A percentile compares a stretch with the other conserved stretches of the same genome.
Evolutionary conservation across 306 rosid species (phyloP).

Genomic region (Lathyrus oleraceus): DNA sequence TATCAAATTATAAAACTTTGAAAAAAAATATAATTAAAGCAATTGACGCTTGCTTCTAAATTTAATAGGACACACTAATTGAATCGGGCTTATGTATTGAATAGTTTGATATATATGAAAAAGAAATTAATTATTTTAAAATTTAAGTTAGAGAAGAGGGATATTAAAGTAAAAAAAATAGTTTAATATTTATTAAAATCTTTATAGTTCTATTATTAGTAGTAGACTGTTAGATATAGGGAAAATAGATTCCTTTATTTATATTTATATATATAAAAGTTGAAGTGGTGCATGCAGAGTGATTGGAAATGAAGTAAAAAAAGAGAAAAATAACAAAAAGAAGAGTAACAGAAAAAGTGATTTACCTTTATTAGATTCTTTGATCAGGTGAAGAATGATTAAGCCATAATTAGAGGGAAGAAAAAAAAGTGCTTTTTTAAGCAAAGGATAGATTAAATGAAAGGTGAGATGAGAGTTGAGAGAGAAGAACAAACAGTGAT

Average conservation of each 20-base stretch:
- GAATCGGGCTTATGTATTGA: too few relatives aligned
- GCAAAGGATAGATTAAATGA: constrained; percentile 46
- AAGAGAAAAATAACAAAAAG: constrained; percentile 5
- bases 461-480: constrained; percentile 33
- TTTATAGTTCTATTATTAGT: constrained; percentile 6
- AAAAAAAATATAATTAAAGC: too few relatives aligned
- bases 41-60: too few relatives aligned
- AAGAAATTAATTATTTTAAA: too few relatives aligned
- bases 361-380: constrained; percentile 52
- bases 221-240: constrained; percentile 35
- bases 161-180: too few relatives aligned
- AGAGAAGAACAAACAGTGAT: constrained; percentile 12
- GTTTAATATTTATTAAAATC: constrained; percentile 7
- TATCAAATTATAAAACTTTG: too few relatives aligned
- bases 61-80: too few relatives aligned
- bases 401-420: constrained; percentile 57
- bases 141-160: too few relatives aligned
- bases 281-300: constrained; percentile 25
- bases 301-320: constrained; percentile 17
- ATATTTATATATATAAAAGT: too few relatives aligned
- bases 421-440: constrained; percentile 29
- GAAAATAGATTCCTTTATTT: neutral
- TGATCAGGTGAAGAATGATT: constrained; percentile 60
- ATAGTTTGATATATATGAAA: too few relatives aligned
- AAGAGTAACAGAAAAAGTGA: constrained; percentile 48